Evolutionary conservation across 345 rosid species (phyloP), one percentile per base, ranked within the genome.

Genomic region (Populus davidiana): DNA sequence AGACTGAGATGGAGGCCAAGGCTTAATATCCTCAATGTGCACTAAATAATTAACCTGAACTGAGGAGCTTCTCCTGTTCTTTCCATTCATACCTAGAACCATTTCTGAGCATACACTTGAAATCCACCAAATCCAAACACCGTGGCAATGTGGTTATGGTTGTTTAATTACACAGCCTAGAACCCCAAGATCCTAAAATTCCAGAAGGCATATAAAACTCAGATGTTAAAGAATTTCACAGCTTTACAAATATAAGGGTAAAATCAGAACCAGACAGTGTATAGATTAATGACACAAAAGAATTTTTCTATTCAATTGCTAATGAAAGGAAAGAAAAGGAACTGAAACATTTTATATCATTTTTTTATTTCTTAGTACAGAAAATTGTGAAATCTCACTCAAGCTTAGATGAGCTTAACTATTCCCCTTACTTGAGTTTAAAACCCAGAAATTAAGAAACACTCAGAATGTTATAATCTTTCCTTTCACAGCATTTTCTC

Each of bases 1-100:
- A 18, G 99, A 91, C 79, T 95, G 98, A 29, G 99, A 91, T 43
- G 99, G 99, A 7, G 99, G 99, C 99, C 99, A 95, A 47, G 97
- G 99, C 85, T 88, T 93, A 86, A 95, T 81, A 69, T 95, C 97
- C 80, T 87, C 92, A 83, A 95, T 81, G 81, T 90, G 91, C 78
- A 95, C 83, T 23, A 87, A 23, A 79, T 93, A 95, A 80, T 87
- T 84, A 47, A 89, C 85, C 66, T 86, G 94, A 70, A 89, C 80
- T 0, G 88, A 74, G 27, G 87, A 75, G 63, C 85, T 86, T 88
- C 86, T 89, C 82, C 82, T 71, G 85, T 63, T 90, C 88, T 89
- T 94, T 8, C 89, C 84, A 87, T 41, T 89, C 79, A 85, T 64
- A 77, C 96, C 93, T 65, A 87, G 83, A 71, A 94, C 91, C 99